Percentiles rank a stretch among this genome's conserved stretches.
Conservation (phyloP, 345 rosid species). For the Aurinia saxatilis region DNA sequence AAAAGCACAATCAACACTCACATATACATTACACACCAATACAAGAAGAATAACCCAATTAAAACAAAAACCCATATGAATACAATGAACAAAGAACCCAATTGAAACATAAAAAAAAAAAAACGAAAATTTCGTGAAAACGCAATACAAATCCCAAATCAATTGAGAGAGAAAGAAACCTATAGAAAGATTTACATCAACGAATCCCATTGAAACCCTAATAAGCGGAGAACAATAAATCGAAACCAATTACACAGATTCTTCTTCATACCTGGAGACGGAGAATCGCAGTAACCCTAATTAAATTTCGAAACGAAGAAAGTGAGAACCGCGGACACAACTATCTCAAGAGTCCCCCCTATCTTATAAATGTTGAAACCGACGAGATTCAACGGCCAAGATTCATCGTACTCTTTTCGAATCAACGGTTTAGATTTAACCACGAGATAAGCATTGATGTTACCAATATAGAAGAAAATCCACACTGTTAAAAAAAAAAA, state of each 20-base stretch:
- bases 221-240: not conserved
- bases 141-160: not conserved
- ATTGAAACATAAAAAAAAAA: not conserved
- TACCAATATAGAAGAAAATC: not conserved
- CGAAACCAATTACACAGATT: not conserved
- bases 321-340: conserved; percentile 13
- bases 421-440: conserved; percentile 16
- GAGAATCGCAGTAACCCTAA: conserved; percentile 22
- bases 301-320: not conserved
- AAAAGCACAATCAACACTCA: not conserved
- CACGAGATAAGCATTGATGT: not conserved
- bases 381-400: conserved; percentile 14
- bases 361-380: conserved; percentile 12
- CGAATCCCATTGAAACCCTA: not conserved
- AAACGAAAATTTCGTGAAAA: not conserved
- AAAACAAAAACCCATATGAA: not conserved
- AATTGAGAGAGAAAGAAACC: not conserved
- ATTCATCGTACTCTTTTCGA: not conserved
- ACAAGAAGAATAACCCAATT: too few species aligned
- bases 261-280: conserved; percentile 10
- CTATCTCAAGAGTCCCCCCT: not conserved
- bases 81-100: not conserved
- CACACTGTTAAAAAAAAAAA: too few species aligned
- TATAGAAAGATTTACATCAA: not conserved
- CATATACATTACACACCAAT: not conserved